A percentile compares a stretch with the other conserved stretches of the same genome.
Conservation (phyloP, 2,329 filamentous ascomycete genomes). For the Hypoxylon sp. region DNA sequence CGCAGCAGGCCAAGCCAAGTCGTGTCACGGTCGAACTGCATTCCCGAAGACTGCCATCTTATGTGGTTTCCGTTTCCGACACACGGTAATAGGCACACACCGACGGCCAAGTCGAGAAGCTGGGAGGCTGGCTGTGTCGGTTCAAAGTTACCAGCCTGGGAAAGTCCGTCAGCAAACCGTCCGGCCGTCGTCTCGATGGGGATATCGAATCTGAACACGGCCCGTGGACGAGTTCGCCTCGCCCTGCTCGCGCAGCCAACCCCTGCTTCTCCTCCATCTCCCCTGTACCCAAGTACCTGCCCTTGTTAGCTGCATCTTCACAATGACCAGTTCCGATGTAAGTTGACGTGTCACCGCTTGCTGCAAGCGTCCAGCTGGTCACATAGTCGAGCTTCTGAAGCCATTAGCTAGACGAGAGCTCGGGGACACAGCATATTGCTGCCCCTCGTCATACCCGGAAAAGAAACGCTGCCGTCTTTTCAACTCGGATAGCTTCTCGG, state of each 20-base stretch:
- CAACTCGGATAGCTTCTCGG: constrained; percentile 11
- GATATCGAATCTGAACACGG: constrained; percentile 30
- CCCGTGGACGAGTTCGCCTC: constrained; percentile 21
- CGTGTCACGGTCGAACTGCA: constrained; percentile 22
- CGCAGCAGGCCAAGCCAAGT: constrained; percentile 21
- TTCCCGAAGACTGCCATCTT: constrained; percentile 18
- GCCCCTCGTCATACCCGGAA: constrained; percentile 23
- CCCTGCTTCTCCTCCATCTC: constrained; percentile 12
- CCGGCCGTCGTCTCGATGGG: constrained; percentile 27
- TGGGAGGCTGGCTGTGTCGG: constrained; percentile 26
- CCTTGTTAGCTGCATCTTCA: constrained; percentile 20
- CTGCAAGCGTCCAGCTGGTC: constrained; percentile 27
- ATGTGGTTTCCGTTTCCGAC: constrained; percentile 20
- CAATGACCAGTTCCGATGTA: constrained; percentile 21
- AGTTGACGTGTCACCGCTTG: constrained; percentile 31
- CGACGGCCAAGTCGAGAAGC: constrained; percentile 22
- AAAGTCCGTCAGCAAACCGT: constrained; percentile 20
- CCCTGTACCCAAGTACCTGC: constrained; percentile 22
- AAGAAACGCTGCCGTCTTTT: constrained; percentile 7
- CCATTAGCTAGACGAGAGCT: constrained; percentile 15
- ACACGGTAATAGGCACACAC: constrained; percentile 12
- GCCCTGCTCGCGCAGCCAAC: constrained; percentile 7
- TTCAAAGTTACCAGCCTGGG: background rate
- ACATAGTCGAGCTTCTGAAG: constrained; percentile 16
- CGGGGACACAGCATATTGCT: constrained; percentile 15